Base-by-base conservation (phyloP, 225 moss, liverwort and hornwort species). In the Climacium dendroides region DNA sequence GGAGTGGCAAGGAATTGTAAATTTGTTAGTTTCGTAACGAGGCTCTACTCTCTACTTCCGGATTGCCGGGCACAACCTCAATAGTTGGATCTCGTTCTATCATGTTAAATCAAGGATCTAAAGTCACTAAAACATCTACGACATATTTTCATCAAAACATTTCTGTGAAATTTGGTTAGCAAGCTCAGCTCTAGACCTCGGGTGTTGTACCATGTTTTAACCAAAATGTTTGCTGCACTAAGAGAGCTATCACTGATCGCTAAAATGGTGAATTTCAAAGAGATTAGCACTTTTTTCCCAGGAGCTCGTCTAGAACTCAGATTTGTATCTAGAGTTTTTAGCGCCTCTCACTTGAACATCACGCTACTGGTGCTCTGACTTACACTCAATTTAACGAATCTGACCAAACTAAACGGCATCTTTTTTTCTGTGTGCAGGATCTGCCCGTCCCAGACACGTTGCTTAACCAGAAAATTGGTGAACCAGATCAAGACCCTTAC, bases 361-460 rank as follows among this genome's bases (percentile, higher is more conserved):
- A 43, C 58, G 23, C 30, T 57, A 6, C 29, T 39, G 45, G 26
- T 63, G 64, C 35, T 81, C 25, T 64, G 35, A 45, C 16, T 15
- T 7, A 25, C 48, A 26, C 52, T 48, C 12, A 13, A 37, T 52
- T 26, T 3, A 53, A 37, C 53, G 37, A 82, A 5, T 26, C 52
- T 53, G 47, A 37, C 13, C 59, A 43, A 26, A 86, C 34, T 86
- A 5, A 66, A 45, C 16, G 15, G 15, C 64, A 11, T 82, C 52
- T 65, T 43, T 70, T 32, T 16, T 43, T 30, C 5, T n/a, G 35
- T 84, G 29, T 73, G 64, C 58, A 92, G 92, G 90, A 90, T 86
- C 62, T 92, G 30, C 90, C 92, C 6, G 47, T 86, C 47, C 90
- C 92, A 70, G 90, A 92, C 28, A 69, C 86, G 11, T 35, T 90